These are phyloP conservation scores for Fusarium coicis DNA, from an alignment of 2,329 filamentous ascomycete genomes.

Conservation along the genomic window DNA sequence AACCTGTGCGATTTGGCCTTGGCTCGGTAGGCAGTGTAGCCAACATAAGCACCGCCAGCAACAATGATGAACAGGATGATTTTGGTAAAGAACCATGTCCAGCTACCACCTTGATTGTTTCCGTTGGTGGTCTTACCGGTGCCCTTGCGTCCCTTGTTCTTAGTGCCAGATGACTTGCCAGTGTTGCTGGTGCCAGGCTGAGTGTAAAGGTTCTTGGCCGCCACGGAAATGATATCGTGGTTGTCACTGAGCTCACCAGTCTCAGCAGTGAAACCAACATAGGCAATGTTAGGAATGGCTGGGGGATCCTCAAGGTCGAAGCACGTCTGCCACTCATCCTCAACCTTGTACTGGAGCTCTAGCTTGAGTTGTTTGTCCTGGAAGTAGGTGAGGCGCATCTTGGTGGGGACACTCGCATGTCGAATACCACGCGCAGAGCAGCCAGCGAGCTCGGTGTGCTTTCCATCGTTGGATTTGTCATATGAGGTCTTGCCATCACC, in stretches of 20 bases:
- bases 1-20: slow-evolving; percentile 70
- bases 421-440: slow-evolving; percentile 95
- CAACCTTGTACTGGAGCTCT: slow-evolving; percentile 93
- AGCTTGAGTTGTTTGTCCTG: slow-evolving; percentile 92
- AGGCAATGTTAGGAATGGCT: slow-evolving; percentile 80
- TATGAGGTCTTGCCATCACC: slow-evolving; percentile 91
- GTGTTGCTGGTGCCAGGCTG: slow-evolving; percentile 57
- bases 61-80: slow-evolving; percentile 78
- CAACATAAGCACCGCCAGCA: slow-evolving; percentile 81
- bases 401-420: slow-evolving; percentile 81
- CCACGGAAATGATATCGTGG: slow-evolving; percentile 92
- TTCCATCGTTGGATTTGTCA: slow-evolving; percentile 94
- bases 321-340: slow-evolving; percentile 88
- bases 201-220: slow-evolving; percentile 88
- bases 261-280: slow-evolving; percentile 84
- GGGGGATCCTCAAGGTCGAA: slow-evolving; percentile 79
- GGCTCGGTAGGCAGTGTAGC: slow-evolving; percentile 84
- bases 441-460: slow-evolving; percentile 89
- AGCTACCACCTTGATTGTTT: slow-evolving; percentile 61
- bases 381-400: slow-evolving; percentile 92
- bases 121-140: slow-evolving; percentile 48
- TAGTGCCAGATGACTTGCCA: slow-evolving; percentile 50
- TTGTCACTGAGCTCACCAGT: slow-evolving; percentile 97
- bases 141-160: slow-evolving; percentile 51
- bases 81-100: slow-evolving; percentile 80